Percentiles rank a stretch among this genome's conserved stretches.
Conservation (phyloP, 2,329 filamentous ascomycete species). For the Didymella segeticola region DNA sequence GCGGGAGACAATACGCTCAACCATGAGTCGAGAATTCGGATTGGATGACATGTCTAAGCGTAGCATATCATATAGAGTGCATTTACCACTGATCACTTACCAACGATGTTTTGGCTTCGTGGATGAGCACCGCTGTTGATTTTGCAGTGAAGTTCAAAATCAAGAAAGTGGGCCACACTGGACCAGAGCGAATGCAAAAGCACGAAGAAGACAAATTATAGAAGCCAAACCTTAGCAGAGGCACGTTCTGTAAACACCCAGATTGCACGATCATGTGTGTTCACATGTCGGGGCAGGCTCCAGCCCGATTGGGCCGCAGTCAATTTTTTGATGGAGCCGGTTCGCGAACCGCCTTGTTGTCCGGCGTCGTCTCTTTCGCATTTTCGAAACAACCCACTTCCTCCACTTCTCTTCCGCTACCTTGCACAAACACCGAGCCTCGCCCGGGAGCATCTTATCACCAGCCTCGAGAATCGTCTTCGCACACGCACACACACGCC, state of each 20-base stretch:
- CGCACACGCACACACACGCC: constrained; percentile 20
- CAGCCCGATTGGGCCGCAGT: constrained; percentile 39
- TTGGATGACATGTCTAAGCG: background rate
- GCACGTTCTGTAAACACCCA: background rate
- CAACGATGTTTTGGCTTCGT: background rate
- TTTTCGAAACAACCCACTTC: constrained; percentile 21
- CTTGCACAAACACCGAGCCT: constrained; percentile 8
- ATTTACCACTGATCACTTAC: no score
- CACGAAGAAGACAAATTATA: background rate
- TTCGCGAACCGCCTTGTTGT: constrained; percentile 33
- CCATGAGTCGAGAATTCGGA: background rate
- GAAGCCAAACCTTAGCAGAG: no score
- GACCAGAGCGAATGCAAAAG: background rate
- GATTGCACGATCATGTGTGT: background rate
- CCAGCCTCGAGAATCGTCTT: background rate
- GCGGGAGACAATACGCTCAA: background rate
- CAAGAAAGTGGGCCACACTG: background rate
- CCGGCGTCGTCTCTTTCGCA: constrained; percentile 28
- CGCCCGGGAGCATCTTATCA: background rate
- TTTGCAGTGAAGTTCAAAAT: background rate
- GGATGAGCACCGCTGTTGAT: background rate
- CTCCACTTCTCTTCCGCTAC: constrained; percentile 16
- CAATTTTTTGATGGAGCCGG: constrained; percentile 39
- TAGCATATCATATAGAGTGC: constrained; percentile 3
- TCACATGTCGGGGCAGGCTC: constrained; percentile 5